Evolutionary conservation across 352 stramenopile species (phyloP).

Genomic region (Phytophthora quininea): DNA sequence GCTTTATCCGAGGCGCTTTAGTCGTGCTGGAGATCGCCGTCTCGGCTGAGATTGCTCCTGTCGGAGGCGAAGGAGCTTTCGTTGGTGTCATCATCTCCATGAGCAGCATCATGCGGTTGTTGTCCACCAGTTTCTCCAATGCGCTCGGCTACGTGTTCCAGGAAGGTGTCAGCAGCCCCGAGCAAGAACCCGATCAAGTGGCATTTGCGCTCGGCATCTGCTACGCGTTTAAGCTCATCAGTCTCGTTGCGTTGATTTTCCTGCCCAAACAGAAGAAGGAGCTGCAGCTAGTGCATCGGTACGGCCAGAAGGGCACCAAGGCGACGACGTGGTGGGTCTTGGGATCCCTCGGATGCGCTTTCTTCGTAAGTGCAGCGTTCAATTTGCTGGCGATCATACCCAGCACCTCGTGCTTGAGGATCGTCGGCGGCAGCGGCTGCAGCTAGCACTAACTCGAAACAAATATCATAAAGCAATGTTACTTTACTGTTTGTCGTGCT

Average conservation of each 20-base stretch:
- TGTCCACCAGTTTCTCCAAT: slow-evolving; percentile 54
- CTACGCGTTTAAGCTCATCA: slow-evolving; percentile 48
- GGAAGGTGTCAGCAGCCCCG: slow-evolving; percentile 20
- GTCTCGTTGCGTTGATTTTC: slow-evolving; percentile 44
- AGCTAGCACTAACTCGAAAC: background rate
- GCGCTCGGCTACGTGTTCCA: slow-evolving; percentile 49
- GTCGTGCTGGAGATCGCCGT: slow-evolving; percentile 47
- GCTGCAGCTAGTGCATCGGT: slow-evolving; percentile 45
- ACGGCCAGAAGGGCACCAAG: slow-evolving; percentile 20
- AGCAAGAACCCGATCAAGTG: slow-evolving; percentile 32
- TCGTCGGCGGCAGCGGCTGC: slow-evolving; percentile 46
- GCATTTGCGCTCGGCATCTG: slow-evolving; percentile 44
- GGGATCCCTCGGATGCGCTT: slow-evolving; percentile 32
- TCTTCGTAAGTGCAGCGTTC: slow-evolving; percentile 45
- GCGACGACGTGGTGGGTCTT: slow-evolving; percentile 46
- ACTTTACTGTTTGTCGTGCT: background rate
- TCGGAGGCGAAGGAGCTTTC: slow-evolving; percentile 58
- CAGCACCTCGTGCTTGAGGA: slow-evolving; percentile 35
- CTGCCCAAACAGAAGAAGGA: slow-evolving; percentile 53
- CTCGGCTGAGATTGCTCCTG: slow-evolving; percentile 57
- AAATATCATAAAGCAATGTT: no score
- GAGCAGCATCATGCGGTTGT: slow-evolving; percentile 52
- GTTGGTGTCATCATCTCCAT: slow-evolving; percentile 61
- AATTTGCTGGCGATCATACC: slow-evolving; percentile 42
- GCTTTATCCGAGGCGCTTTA: slow-evolving; percentile 46